Evolutionary conservation across 2,329 filamentous ascomycete species (phyloP), one percentile per base, ranked within the genome.

Genomic region (Monosporascus sp.): DNA sequence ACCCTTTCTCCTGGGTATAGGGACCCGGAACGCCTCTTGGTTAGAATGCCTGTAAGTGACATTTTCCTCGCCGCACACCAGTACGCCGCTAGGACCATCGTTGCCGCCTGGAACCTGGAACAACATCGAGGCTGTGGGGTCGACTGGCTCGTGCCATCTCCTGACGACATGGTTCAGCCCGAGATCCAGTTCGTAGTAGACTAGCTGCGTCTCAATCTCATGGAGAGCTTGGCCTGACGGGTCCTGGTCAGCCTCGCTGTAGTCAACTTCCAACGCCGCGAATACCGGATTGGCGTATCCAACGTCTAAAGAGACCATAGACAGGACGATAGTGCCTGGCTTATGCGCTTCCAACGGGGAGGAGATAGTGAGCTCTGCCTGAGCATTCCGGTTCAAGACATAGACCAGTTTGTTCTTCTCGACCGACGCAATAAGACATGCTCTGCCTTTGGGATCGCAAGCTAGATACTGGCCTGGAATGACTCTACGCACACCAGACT

Each of bases 401-500:
- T 99, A 99, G 61, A 99, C 94, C 52, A 99, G 87, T 76, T 99
- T 99, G 76, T 97, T 99, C 81, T 99, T 99, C 75, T 99, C 95
- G 51, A 93, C 81, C 5, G 92, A 93, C 9, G 94, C 91, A 56
- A 97, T 89, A 68, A 99, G 80, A 67, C 93, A 96, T 51, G 95
- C 95, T 74, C 94, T 85, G 52, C 94, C 94, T 72, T 96, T 96
- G 27, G 94, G 94, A 66, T 99, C 94, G 50, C 90, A 90, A 6
- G 93, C 94, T 27, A 99, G 82, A 66, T 97, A 99, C 71, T 99
- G 91, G 55, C 95, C 94, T 2, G 95, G 94, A 45, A 99, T 84
- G 38, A 97, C 93, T 64, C 94, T 86, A 53, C 95, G 86, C 50
- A 97, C 83, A 38, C 94, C 95, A 7, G 94, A 97, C 73, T 99